These are phyloP conservation scores for Zygosaccharomyces gambellarensis DNA, from an alignment of 805 yeast species.

Conservation along the genomic window DNA sequence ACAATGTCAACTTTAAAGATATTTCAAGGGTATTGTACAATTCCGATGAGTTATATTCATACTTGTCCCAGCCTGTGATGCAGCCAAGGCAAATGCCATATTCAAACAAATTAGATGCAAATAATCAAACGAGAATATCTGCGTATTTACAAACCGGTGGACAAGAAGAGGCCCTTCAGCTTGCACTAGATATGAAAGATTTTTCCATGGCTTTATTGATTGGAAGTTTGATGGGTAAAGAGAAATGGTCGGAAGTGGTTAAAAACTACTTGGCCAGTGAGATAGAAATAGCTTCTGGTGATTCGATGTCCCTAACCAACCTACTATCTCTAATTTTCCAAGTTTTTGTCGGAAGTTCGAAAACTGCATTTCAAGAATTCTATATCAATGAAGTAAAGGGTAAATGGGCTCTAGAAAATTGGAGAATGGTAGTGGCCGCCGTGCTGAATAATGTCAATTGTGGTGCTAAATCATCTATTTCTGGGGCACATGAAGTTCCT, in stretches of 20 bases:
- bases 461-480: slow-evolving; percentile 6
- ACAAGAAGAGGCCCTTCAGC: slow-evolving; percentile 57
- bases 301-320: slow-evolving; percentile 34
- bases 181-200: slow-evolving; percentile 58
- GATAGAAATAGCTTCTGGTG: slow-evolving; percentile 40
- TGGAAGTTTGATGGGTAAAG: slow-evolving; percentile 60
- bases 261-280: slow-evolving; percentile 51
- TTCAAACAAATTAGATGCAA: slow-evolving; percentile 40
- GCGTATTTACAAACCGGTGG: slow-evolving; percentile 55
- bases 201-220: slow-evolving; percentile 76
- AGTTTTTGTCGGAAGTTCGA: slow-evolving; percentile 57
- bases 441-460: slow-evolving; percentile 34
- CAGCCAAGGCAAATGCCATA: slow-evolving; percentile 24
- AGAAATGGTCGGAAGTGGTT: slow-evolving; percentile 53
- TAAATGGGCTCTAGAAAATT: slow-evolving; percentile 47
- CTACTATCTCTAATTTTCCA: slow-evolving; percentile 55
- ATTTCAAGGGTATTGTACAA: slow-evolving; percentile 33
- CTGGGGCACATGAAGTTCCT: slow-evolving; percentile 19
- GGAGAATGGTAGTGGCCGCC: slow-evolving; percentile 46
- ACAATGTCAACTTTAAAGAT: slow-evolving; percentile 31
- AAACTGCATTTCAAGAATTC: slow-evolving; percentile 48
- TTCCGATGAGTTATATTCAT: slow-evolving; percentile 28
- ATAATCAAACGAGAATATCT: slow-evolving; percentile 30
- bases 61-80: slow-evolving; percentile 22
- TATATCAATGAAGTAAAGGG: slow-evolving; percentile 37